Conservation (phyloP, 352 stramenopile species). For the Heterotrichella gracilis region DNA sequence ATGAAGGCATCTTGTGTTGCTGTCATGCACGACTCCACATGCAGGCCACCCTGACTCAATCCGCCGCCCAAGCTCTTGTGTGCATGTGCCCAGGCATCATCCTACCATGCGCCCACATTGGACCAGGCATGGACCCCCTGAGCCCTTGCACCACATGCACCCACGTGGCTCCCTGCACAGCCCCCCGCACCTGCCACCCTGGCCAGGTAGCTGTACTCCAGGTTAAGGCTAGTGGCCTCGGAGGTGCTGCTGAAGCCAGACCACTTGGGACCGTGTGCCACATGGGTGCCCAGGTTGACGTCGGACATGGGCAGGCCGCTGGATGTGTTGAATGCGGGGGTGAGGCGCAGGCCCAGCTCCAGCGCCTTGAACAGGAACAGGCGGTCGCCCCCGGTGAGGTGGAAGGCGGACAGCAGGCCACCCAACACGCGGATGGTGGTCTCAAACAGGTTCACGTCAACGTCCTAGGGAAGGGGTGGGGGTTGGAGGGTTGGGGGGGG, state of each 20-base stretch:
- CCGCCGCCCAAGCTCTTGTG: background rate
- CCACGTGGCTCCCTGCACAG: background rate
- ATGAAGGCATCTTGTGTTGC: background rate
- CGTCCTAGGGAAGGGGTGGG: too few species aligned
- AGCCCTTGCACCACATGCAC: conserved; percentile 12
- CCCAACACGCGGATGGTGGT: conserved; percentile 80
- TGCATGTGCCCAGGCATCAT: background rate
- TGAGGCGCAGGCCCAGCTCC: conserved; percentile 52
- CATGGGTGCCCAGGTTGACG: too few species aligned
- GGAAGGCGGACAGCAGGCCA: conserved; percentile 72
- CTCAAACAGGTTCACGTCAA: conserved; percentile 70
- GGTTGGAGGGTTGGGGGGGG: too few species aligned
- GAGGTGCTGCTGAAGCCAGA: too few species aligned
- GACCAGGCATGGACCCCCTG: background rate
- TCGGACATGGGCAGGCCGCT: conserved; percentile 62
- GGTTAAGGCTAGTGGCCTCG: conserved; percentile 33
- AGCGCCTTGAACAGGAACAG: conserved; percentile 45
- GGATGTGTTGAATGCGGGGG: conserved; percentile 42
- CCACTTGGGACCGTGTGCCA: too few species aligned
- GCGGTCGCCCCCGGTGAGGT: conserved; percentile 25
- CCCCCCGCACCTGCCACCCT: conserved; percentile 24
- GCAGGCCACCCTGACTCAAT: background rate
- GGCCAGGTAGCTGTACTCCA: conserved; percentile 42
- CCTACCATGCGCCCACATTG: background rate
- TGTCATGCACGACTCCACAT: background rate